Evolutionary conservation across 345 rosid genomes (phyloP).

Genomic region (Arabis hirsuta): DNA sequence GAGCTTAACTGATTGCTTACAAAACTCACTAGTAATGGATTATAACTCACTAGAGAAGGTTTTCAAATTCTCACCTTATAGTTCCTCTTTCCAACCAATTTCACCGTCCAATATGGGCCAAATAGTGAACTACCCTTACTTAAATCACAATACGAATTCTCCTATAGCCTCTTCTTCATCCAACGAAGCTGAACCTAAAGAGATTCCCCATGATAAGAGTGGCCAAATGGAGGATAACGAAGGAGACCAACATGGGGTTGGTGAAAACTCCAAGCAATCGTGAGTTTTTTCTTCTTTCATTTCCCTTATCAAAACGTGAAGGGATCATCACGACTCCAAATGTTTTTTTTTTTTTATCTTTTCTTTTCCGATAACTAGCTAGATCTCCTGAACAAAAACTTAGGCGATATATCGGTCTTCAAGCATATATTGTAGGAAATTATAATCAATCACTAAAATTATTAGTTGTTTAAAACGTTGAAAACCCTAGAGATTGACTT

Average conservation of each 20-base stretch:
- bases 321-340: background rate
- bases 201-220: conserved; percentile 49
- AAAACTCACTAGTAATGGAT: conserved; percentile 37
- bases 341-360: background rate
- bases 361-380: background rate
- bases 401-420: background rate
- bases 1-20: conserved; percentile 39
- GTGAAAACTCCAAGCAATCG: conserved; percentile 60
- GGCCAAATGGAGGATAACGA: conserved; percentile 40
- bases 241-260: conserved; percentile 44
- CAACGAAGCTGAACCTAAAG: conserved; percentile 55
- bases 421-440: no score
- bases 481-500: conserved; percentile 5
- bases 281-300: conserved; percentile 34
- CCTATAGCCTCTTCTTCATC: conserved; percentile 62
- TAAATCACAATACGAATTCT: conserved; percentile 46
- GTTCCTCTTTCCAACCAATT: conserved; percentile 25
- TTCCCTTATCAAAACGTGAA: conserved; percentile 13
- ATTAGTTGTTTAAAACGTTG: background rate
- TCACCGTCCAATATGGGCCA: conserved; percentile 27
- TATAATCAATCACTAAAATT: background rate
- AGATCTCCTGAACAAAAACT: background rate
- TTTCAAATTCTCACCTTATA: conserved; percentile 25
- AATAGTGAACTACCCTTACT: conserved; percentile 15
- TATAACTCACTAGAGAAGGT: conserved; percentile 37